These are phyloP conservation scores for Sistotremastrum niveocremeum DNA, from an alignment of 768 basidiomycete species.

Conservation along the genomic window DNA sequence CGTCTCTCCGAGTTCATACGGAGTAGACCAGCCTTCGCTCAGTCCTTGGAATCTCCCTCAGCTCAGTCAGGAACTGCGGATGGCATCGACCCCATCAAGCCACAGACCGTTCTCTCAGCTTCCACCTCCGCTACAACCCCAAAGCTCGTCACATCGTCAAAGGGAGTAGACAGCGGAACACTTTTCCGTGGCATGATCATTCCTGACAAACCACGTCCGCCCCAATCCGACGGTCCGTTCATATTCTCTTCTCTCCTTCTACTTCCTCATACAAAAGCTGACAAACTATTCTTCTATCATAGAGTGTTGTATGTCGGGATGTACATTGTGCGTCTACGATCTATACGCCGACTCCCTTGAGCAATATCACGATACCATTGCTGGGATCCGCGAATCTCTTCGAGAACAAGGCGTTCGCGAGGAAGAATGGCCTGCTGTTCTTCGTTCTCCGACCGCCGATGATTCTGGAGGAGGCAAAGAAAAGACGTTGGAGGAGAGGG, in stretches of 20 bases:
- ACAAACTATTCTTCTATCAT: not conserved
- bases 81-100: no score
- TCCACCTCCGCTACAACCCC: no score
- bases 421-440: conserved; percentile 48
- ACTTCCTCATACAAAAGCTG: not conserved
- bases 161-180: no score
- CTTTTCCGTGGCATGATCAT: conserved; percentile 41
- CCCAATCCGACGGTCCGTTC: conserved; percentile 50
- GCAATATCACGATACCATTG: conserved; percentile 44
- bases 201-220: conserved; percentile 48
- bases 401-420: conserved; percentile 33
- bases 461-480: not conserved
- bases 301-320: conserved; percentile 96
- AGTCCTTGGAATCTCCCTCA: no score
- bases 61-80: no score
- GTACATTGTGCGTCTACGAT: conserved; percentile 85
- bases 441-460: conserved; percentile 17
- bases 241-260: not conserved
- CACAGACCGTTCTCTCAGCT: no score
- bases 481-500: conserved; percentile 9
- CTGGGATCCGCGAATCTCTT: conserved; percentile 37
- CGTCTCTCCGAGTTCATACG: no score
- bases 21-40: no score
- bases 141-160: no score
- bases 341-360: conserved; percentile 64